Evolutionary conservation across 2,329 filamentous ascomycete genomes (phyloP), one percentile per base, ranked within the genome.

Genomic region (Malbranchea cinnamomea): DNA sequence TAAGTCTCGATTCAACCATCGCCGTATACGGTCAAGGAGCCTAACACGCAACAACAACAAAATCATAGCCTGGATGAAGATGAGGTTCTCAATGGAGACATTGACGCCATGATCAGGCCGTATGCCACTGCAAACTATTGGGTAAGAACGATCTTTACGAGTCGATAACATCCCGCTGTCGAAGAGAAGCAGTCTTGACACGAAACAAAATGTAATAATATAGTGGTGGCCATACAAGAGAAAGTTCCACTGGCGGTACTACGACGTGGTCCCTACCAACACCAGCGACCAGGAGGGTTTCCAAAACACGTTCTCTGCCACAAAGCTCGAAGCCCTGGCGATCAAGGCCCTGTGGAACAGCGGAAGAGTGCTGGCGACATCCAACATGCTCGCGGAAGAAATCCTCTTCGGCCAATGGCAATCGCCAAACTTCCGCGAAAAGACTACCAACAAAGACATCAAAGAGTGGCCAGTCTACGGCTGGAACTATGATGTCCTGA

Each of bases 171-270:
- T n/a, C n/a, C n/a, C n/a, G n/a, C n/a, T n/a, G n/a, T n/a, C n/a
- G n/a, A n/a, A n/a, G n/a, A n/a, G n/a, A n/a, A n/a, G n/a, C n/a
- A n/a, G n/a, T n/a, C n/a, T n/a, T n/a, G n/a, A n/a, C n/a, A n/a
- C n/a, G n/a, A n/a, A n/a, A n/a, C n/a, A n/a, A n/a, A n/a, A 6
- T 3, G 4, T 17, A 12, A 13, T 28, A 4, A n/a, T 4, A 11
- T 19, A 63, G 61, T 67, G 62, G 62, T 67, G 63, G 63, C 63
- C 63, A 2, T 63, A 60, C 41, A 54, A 60, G 36, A 50, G 45
- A 36, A 65, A 65, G 42, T 67, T 67, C 44, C 62, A 66, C 45
- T 60, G 59, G 46, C 54, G 63, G n/a, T 65, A 63, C 46, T 67
- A 67, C 42, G 61, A 66, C 40, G 43, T 53, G n/a, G 50, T 65